Base-by-base conservation (phyloP, 768 basidiomycete genomes). In the Strobilomyces dryophilus region DNA sequence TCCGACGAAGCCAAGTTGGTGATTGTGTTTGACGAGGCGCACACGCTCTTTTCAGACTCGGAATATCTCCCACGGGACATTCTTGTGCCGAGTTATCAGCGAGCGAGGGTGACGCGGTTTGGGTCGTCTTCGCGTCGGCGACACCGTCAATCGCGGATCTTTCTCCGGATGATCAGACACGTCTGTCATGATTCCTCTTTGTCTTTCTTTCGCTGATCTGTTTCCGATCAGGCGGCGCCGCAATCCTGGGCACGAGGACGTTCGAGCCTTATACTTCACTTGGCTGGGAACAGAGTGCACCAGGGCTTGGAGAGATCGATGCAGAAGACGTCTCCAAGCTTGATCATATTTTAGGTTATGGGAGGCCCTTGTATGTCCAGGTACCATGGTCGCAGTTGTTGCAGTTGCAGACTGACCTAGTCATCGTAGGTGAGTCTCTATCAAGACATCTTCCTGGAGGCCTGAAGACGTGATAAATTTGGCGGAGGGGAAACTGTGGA, bases 91-190 rank as follows among this genome's bases (percentile, higher is more conserved):
- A n/a, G 15, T n/a, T 0, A 35, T 56, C 0, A 63, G 48, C 7
- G n/a, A 45, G 6, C 56, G 52, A 20, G 8, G 8, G 31, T 3
- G 32, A 60, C 34, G 41, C 54, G 0, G 41, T 60, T 14, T 62
- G 61, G 61, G 51, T 53, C 1, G 55, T 54, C 5, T 63, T 63
- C 8, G 58, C 51, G 4, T 62, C 61, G 2, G 60, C 57, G 1
- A 54, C 54, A 2, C 56, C 57, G 3, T 51, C 41, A 7, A 51
- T 60, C 2, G 34, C 53, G 0, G 43, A 58, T 39, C 49, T 61
- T 27, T 42, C 51, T 0, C 56, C 47, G 0, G 51, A 56, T 1
- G 48, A 53, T 27, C 14, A 51, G 3, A 45, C 26, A 32, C 7
- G 61, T 60, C 0, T 8, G 55, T 21, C 2, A 27, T 10, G 0